Conservation (phyloP, 2,329 filamentous ascomycete genomes). For the Microdochium nivale region DNA sequence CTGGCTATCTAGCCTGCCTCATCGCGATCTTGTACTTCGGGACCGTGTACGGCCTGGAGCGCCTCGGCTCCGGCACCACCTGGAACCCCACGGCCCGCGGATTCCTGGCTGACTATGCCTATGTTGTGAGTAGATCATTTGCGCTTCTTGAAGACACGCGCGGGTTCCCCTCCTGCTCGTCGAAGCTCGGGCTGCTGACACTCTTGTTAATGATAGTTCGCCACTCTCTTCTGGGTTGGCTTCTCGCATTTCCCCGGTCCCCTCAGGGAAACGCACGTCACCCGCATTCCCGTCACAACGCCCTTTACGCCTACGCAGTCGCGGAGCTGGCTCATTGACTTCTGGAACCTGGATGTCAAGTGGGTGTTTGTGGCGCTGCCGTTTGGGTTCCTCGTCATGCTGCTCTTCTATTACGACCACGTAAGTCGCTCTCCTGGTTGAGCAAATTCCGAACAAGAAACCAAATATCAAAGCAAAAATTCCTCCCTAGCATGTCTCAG, state of each 20-base stretch:
- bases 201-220: conserved; percentile 22
- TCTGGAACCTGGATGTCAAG: conserved; percentile 40
- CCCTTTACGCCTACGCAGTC: conserved; percentile 38
- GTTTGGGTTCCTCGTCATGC: conserved; percentile 41
- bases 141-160: background rate
- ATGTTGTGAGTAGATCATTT: conserved; percentile 23
- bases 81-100: conserved; percentile 34
- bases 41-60: conserved; percentile 39
- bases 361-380: conserved; percentile 45
- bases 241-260: conserved; percentile 42
- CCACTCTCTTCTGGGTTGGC: conserved; percentile 44
- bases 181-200: background rate
- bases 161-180: too few relatives aligned
- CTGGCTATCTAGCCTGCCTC: conserved; percentile 33
- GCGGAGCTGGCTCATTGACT: conserved; percentile 39
- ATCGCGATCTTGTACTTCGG: conserved; percentile 31
- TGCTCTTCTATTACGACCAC: conserved; percentile 50
- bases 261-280: conserved; percentile 29
- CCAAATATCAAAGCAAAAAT: too few relatives aligned
- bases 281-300: conserved; percentile 29
- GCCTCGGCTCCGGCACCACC: conserved; percentile 33
- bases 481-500: background rate
- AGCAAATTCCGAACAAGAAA: background rate
- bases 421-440: conserved; percentile 13
- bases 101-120: conserved; percentile 42